phyloP scores from a whole-genome alignment of 768 basidiomycete species.

The Agrocybe praecox region DNA sequence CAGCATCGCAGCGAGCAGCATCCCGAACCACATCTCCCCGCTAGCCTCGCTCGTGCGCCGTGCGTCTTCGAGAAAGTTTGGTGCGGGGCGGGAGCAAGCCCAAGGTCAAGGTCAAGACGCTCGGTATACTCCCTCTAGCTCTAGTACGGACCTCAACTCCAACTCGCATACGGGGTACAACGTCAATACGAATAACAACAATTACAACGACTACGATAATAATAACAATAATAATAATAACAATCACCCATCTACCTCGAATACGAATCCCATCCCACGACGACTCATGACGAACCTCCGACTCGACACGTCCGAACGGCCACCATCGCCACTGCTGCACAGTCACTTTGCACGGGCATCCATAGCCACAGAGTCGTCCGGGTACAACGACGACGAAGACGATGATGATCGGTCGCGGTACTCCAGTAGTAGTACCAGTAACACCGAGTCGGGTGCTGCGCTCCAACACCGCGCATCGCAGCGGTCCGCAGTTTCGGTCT shows the following conservation, averaged over 20 bases:
- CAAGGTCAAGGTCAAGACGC: neutral
- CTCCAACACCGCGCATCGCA: too few species aligned
- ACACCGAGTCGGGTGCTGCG: too few species aligned
- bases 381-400: too few species aligned
- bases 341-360: constrained; percentile 47
- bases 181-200: neutral
- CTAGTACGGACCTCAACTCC: too few species aligned
- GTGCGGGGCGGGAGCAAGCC: constrained; percentile 12
- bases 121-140: neutral
- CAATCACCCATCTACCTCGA: neutral
- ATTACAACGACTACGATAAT: neutral
- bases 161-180: too few species aligned
- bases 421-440: too few species aligned
- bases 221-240: neutral
- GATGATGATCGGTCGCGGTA: constrained; percentile 37
- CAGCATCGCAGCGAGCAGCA: neutral
- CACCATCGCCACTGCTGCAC: constrained; percentile 48
- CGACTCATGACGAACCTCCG: constrained; percentile 10
- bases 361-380: constrained; percentile 36
- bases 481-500: neutral
- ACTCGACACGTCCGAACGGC: constrained; percentile 11
- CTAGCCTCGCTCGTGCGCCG: constrained; percentile 58
- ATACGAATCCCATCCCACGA: neutral
- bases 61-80: constrained; percentile 47
- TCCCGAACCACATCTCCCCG: constrained; percentile 43